A percentile compares a stretch with the other conserved stretches of the same genome.
These are phyloP conservation scores for Incumbomyces lentus DNA, from an alignment of 2,329 filamentous ascomycete species.

Conservation along the genomic window DNA sequence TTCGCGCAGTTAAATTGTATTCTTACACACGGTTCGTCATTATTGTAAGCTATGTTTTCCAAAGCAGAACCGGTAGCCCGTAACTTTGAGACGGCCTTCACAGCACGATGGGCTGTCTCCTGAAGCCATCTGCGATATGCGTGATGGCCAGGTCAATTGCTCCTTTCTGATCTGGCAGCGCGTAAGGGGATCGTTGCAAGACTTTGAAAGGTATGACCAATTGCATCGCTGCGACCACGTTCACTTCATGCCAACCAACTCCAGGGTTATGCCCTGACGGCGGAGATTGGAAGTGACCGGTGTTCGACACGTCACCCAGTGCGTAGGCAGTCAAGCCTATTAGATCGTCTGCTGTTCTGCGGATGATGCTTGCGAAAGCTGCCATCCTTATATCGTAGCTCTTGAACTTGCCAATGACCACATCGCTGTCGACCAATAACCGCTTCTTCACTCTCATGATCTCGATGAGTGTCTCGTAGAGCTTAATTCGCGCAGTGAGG, in stretches of 20 bases:
- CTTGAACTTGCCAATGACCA: background rate
- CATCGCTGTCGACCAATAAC: background rate
- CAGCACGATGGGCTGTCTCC: conserved; percentile 10
- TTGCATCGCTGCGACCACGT: conserved; percentile 20
- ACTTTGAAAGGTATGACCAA: conserved; percentile 20
- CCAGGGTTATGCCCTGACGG: conserved; percentile 10
- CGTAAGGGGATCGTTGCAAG: conserved; percentile 15
- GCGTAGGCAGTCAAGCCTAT: conserved; percentile 20
- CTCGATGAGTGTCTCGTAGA: conserved; percentile 19
- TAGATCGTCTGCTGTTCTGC: conserved; percentile 2
- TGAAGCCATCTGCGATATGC: conserved; percentile 20
- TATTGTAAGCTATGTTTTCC: no score
- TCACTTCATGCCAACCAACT: conserved; percentile 12
- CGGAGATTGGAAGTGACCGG: conserved; percentile 13
- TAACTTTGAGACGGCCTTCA: no score
- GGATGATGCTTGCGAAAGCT: conserved; percentile 2
- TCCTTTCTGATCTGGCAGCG: conserved; percentile 17
- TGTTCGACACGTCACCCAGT: conserved; percentile 17
- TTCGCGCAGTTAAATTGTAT: no score
- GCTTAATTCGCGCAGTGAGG: conserved; percentile 19
- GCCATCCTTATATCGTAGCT: conserved; percentile 10
- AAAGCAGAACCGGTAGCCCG: no score
- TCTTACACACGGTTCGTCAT: no score
- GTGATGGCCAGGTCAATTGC: conserved; percentile 19
- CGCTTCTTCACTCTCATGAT: conserved; percentile 9